phyloP scores from a whole-genome alignment of 495 filamentous ascomycete species.

The Alectoria sarmentosa region DNA sequence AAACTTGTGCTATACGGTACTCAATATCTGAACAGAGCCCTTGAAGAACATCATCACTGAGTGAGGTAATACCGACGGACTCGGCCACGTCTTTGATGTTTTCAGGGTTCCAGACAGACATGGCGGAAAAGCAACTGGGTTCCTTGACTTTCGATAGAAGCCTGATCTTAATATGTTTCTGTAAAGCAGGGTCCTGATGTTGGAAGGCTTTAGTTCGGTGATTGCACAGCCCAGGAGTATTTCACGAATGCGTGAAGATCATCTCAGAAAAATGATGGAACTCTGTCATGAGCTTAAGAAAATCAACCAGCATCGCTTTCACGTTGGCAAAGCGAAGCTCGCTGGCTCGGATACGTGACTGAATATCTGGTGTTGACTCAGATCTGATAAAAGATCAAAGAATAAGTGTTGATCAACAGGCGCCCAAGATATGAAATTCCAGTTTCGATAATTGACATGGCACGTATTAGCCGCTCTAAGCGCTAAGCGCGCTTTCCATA shows the following conservation, averaged over 20 bases:
- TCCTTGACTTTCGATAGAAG: background rate
- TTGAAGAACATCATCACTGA: conserved; percentile 75
- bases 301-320: background rate
- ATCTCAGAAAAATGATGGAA: background rate
- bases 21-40: conserved; percentile 89
- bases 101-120: conserved; percentile 87
- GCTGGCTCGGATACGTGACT: background rate
- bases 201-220: background rate
- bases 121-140: conserved; percentile 11
- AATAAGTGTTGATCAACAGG: background rate
- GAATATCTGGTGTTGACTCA: background rate
- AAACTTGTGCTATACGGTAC: conserved; percentile 83
- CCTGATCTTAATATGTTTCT: background rate
- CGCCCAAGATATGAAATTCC: no score
- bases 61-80: conserved; percentile 74
- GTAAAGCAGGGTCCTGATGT: background rate
- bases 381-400: background rate
- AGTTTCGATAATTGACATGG: no score
- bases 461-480: background rate
- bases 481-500: background rate
- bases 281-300: background rate
- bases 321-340: background rate
- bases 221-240: background rate
- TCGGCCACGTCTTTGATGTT: conserved; percentile 93
- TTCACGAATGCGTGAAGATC: background rate